A percentile compares a stretch with the other conserved stretches of the same genome.
Conservation (phyloP, 495 filamentous ascomycete genomes). For the Astrothelium macrocarpum region DNA sequence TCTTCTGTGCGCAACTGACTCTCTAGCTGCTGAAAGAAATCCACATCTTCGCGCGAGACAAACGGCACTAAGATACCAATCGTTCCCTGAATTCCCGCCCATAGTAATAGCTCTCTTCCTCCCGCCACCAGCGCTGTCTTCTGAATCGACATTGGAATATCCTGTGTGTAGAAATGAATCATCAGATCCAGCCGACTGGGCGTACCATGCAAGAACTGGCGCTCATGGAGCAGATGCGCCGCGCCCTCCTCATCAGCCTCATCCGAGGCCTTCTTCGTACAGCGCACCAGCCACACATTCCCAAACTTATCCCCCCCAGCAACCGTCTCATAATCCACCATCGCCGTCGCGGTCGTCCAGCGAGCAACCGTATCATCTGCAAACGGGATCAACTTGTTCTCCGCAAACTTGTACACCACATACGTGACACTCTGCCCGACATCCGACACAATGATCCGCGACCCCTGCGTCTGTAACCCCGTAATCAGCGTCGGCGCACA, state of each 20-base stretch:
- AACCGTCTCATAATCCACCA: constrained; percentile 96
- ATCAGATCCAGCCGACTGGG: constrained; percentile 75
- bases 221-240: constrained; percentile 77
- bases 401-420: constrained; percentile 85
- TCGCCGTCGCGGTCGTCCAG: constrained; percentile 77
- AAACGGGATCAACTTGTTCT: constrained; percentile 85
- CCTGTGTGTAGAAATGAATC: constrained; percentile 81
- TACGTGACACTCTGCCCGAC: constrained; percentile 84
- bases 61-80: constrained; percentile 90
- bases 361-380: constrained; percentile 79
- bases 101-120: constrained; percentile 82
- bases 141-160: constrained; percentile 82
- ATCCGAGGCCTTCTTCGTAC: constrained; percentile 74
- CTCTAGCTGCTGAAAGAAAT: constrained; percentile 94
- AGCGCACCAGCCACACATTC: constrained; percentile 86
- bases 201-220: constrained; percentile 78
- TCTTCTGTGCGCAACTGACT: constrained; percentile 75
- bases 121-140: constrained; percentile 86
- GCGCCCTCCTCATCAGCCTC: constrained; percentile 89
- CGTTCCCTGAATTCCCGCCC: constrained; percentile 90
- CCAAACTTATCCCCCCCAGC: constrained; percentile 97
- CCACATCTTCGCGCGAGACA: constrained; percentile 78
- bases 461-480: constrained; percentile 82
- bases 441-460: constrained; percentile 83
- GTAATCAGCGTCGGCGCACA: constrained; percentile 73